These are phyloP conservation scores for Aspergillus caelatus DNA, from an alignment of 2,329 filamentous ascomycete genomes.

Conservation along the genomic window DNA sequence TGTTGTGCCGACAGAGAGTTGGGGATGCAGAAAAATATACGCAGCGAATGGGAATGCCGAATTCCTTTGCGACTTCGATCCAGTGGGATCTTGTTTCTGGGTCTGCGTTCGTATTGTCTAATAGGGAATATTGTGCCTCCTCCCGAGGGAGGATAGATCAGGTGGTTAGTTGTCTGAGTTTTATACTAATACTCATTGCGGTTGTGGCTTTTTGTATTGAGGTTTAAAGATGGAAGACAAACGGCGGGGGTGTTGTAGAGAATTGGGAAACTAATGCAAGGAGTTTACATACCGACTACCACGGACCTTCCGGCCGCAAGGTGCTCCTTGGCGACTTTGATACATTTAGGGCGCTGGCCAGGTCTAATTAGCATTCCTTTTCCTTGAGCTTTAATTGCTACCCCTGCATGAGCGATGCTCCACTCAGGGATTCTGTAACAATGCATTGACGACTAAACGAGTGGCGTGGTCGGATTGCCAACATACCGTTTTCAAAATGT, in stretches of 20 bases:
- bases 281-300: conserved; percentile 67
- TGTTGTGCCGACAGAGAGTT: conserved; percentile 80
- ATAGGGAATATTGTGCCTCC: background rate
- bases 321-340: conserved; percentile 71
- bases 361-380: conserved; percentile 6
- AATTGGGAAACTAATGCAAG: conserved; percentile 23
- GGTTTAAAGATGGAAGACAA: background rate
- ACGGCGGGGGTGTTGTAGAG: conserved; percentile 12
- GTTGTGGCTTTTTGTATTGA: background rate
- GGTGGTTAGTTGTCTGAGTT: background rate
- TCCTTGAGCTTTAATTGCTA: background rate
- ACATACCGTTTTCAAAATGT: conserved; percentile 72
- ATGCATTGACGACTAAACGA: conserved; percentile 1
- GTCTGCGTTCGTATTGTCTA: conserved; percentile 96
- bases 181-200: background rate
- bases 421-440: background rate
- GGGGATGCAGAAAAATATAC: conserved; percentile 77
- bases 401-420: background rate
- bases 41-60: conserved; percentile 76
- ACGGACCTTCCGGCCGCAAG: conserved; percentile 70
- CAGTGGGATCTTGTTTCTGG: conserved; percentile 75
- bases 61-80: conserved; percentile 71
- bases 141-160: background rate
- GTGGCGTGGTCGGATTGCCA: background rate
- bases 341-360: conserved; percentile 60